These are phyloP conservation scores for Ceriops decandra DNA, from an alignment of 345 rosid genomes.

Conservation along the genomic window DNA sequence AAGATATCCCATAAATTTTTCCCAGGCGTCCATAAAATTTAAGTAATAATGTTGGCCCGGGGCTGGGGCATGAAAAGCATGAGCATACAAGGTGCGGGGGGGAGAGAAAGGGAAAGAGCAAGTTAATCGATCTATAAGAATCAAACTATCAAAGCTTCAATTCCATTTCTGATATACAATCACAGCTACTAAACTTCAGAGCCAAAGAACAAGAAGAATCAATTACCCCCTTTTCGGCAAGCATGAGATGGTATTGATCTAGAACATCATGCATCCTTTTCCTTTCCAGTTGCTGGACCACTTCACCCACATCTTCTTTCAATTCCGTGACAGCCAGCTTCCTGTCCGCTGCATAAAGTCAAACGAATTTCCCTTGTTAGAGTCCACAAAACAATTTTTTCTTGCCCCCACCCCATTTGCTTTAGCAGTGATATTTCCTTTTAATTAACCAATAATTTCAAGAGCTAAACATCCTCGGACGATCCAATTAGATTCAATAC, in stretches of 20 bases:
- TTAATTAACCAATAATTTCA: no score
- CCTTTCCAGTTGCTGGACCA: conserved; percentile 42
- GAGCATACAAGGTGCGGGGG: no score
- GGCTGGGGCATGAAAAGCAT: no score
- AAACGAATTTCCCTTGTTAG: not conserved
- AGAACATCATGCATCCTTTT: conserved; percentile 50
- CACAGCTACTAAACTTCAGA: not conserved
- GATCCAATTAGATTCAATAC: not conserved
- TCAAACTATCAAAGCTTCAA: not conserved
- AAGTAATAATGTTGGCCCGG: no score
- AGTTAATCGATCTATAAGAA: not conserved
- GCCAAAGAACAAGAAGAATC: conserved; percentile 6
- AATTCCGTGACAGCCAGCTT: conserved; percentile 28
- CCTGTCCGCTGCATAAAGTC: conserved; percentile 37
- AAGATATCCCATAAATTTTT: no score
- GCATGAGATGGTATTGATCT: conserved; percentile 47
- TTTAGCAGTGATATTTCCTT: no score
- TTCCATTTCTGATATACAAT: not conserved
- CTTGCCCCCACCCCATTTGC: no score
- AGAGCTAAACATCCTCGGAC: no score
- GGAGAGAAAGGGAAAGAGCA: no score
- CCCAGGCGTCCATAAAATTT: no score
- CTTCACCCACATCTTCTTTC: conserved; percentile 38
- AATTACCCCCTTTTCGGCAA: conserved; percentile 59
- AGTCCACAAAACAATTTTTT: conserved; percentile 6